Evolutionary conservation across 257 asterid genomes (phyloP).

Genomic region (Solanum paucissectum): DNA sequence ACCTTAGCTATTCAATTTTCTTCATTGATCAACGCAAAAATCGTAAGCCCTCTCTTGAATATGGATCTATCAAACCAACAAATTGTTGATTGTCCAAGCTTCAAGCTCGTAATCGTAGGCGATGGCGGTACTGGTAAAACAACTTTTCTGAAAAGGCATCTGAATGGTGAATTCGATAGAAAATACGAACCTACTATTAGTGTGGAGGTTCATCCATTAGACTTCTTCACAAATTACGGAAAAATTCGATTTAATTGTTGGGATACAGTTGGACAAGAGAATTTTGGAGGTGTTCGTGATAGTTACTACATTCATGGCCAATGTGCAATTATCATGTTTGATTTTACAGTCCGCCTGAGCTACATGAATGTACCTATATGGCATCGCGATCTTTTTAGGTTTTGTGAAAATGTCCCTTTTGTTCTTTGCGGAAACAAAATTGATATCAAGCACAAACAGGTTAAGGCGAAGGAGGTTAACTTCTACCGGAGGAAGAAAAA

Average conservation of each 20-base stretch:
- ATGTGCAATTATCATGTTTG: not conserved
- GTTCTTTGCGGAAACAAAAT: not conserved
- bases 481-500: not conserved
- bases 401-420: not conserved
- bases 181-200: conserved; percentile 32
- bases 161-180: not conserved
- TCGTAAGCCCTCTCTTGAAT: not conserved
- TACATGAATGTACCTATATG: not conserved
- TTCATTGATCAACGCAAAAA: not conserved
- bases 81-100: not conserved
- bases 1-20: not conserved
- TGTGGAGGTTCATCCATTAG: conserved; percentile 56
- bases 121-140: not conserved
- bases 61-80: not conserved
- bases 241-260: conserved; percentile 60
- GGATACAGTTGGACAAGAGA: conserved; percentile 75
- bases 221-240: conserved; percentile 11
- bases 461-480: not conserved
- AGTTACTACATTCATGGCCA: conserved; percentile 36
- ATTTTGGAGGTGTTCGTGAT: conserved; percentile 62
- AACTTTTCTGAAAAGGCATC: not conserved
- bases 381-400: not conserved
- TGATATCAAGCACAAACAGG: not conserved
- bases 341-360: not conserved
- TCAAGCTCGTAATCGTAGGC: not conserved